These are phyloP conservation scores for Candida stauntonica DNA, from an alignment of 805 yeast species.

Conservation along the genomic window DNA sequence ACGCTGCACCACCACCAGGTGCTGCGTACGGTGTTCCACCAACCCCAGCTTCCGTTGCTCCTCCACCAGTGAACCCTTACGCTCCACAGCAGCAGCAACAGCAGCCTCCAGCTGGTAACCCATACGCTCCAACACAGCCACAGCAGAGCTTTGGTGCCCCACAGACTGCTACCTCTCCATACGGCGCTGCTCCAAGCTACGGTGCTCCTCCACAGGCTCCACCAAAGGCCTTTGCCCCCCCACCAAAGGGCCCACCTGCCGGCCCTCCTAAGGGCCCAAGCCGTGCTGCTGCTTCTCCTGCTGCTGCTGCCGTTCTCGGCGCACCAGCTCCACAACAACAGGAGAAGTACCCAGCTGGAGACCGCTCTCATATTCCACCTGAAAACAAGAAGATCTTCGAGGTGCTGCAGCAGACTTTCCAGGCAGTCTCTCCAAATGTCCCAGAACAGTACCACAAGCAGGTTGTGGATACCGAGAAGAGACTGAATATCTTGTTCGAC, in stretches of 20 bases:
- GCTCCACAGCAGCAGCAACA: slow-evolving; percentile 30
- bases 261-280: slow-evolving; percentile 16
- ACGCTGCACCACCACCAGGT: no score
- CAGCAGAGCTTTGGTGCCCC: slow-evolving; percentile 5
- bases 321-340: slow-evolving; percentile 14
- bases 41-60: slow-evolving; percentile 17
- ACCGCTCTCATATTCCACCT: slow-evolving; percentile 62
- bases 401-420: slow-evolving; percentile 51
- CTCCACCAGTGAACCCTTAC: slow-evolving; percentile 34
- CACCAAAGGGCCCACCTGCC: slow-evolving; percentile 12
- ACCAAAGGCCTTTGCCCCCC: slow-evolving; percentile 14
- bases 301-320: background rate
- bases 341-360: slow-evolving; percentile 52
- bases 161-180: no score
- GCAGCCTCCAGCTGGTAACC: slow-evolving; percentile 25
- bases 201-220: slow-evolving; percentile 30
- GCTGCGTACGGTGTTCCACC: no score
- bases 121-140: slow-evolving; percentile 17
- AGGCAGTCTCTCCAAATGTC: slow-evolving; percentile 71
- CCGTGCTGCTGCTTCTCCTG: slow-evolving; percentile 8
- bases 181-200: slow-evolving; percentile 19
- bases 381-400: slow-evolving; percentile 54
- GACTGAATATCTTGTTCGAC: slow-evolving; percentile 71
- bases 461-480: slow-evolving; percentile 73
- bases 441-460: slow-evolving; percentile 75